Percentiles rank a stretch among this genome's conserved stretches.
Evolutionary conservation across 2,329 filamentous ascomycete species (phyloP).

Genomic region (Talaromyces atroroseus): DNA sequence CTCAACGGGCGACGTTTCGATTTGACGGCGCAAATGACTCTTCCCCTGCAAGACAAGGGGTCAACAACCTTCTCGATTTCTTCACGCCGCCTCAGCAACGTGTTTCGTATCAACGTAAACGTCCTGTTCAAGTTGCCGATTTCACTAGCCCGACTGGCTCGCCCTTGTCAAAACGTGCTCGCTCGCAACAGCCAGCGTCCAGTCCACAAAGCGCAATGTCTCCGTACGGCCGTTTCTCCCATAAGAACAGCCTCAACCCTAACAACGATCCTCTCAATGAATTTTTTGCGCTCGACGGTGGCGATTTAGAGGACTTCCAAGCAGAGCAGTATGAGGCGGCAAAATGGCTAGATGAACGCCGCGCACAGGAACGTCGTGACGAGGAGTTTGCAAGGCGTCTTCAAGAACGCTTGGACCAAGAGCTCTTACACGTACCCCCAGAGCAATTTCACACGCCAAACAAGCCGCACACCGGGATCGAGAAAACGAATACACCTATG

Average conservation of each 20-base stretch:
- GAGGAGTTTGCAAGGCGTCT: slow-evolving; percentile 35
- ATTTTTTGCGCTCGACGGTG: slow-evolving; percentile 23
- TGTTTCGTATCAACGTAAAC: background rate
- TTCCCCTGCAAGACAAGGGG: background rate
- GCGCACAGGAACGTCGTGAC: slow-evolving; percentile 32
- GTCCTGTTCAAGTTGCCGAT: background rate
- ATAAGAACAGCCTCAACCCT: background rate
- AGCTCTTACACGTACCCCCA: background rate
- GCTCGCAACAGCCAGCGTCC: background rate
- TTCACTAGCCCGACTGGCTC: background rate
- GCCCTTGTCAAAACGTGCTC: slow-evolving; percentile 8
- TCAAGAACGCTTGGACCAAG: slow-evolving; percentile 23
- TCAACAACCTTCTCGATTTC: background rate
- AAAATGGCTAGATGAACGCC: slow-evolving; percentile 24
- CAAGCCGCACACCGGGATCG: background rate
- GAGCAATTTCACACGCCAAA: background rate
- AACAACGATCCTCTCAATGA: slow-evolving; percentile 2
- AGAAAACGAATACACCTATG: background rate
- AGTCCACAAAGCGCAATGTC: background rate
- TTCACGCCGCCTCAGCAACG: background rate
- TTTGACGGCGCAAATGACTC: slow-evolving; percentile 16
- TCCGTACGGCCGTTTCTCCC: background rate
- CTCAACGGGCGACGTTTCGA: slow-evolving; percentile 7
- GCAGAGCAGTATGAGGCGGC: slow-evolving; percentile 27
- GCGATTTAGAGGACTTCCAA: slow-evolving; percentile 22